These are phyloP conservation scores for Sporothrix sp. DNA, from an alignment of 2,329 filamentous ascomycete species.

Conservation along the genomic window DNA sequence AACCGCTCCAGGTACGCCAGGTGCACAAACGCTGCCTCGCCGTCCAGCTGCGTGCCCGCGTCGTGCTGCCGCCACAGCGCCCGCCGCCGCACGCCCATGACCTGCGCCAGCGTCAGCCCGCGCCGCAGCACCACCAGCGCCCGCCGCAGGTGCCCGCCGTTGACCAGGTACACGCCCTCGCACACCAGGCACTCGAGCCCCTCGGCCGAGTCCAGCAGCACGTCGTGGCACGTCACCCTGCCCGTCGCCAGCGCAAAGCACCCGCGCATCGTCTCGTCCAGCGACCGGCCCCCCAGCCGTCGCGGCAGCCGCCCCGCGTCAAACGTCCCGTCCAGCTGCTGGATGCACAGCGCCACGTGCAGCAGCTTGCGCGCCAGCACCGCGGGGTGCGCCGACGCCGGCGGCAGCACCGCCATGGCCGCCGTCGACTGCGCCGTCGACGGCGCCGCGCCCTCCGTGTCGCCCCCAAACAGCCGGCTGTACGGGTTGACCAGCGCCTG, in stretches of 20 bases:
- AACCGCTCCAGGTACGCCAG: constrained; percentile 36
- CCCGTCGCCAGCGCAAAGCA: constrained; percentile 12
- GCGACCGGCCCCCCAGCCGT: neutral
- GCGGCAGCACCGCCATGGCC: constrained; percentile 4
- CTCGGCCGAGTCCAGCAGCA: constrained; percentile 35
- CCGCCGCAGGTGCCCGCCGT: constrained; percentile 35
- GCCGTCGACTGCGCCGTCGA: constrained; percentile 3
- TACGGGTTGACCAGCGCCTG: constrained; percentile 11
- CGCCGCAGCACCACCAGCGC: constrained; percentile 36
- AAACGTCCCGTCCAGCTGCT: constrained; percentile 15
- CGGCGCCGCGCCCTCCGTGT: no score
- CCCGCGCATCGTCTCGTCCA: neutral
- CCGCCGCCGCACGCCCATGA: no score
- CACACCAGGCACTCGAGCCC: constrained; percentile 41
- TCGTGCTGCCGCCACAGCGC: constrained; percentile 8
- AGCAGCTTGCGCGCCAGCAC: constrained; percentile 27
- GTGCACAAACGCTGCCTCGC: constrained; percentile 35
- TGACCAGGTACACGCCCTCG: constrained; percentile 37
- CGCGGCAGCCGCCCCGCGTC: neutral
- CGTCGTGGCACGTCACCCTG: constrained; percentile 37
- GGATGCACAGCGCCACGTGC: constrained; percentile 24
- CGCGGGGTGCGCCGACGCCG: constrained; percentile 26
- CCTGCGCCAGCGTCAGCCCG: constrained; percentile 27
- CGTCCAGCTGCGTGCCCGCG: constrained; percentile 23
- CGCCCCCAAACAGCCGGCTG: constrained; percentile 2